Evolutionary conservation across 2,329 filamentous ascomycete genomes (phyloP).

Genomic region (Talaromyces funiculosus): DNA sequence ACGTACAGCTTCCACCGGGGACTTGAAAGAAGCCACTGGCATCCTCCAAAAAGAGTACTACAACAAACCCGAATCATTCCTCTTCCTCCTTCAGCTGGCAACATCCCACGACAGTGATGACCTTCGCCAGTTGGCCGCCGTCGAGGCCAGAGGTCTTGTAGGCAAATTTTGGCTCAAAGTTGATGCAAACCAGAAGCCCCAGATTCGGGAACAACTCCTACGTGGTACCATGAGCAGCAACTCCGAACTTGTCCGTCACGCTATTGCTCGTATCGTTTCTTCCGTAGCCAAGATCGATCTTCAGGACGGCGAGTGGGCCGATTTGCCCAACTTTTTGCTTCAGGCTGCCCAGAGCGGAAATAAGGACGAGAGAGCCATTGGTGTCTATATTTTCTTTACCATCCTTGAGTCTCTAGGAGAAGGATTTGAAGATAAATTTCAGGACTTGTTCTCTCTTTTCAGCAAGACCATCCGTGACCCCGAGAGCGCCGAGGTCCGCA

Average conservation of each 20-base stretch:
- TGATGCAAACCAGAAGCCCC: conserved; percentile 67
- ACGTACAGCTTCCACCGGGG: conserved; percentile 80
- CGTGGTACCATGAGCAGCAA: conserved; percentile 77
- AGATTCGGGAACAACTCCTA: conserved; percentile 75
- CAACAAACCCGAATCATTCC: conserved; percentile 73
- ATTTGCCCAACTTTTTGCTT: conserved; percentile 72
- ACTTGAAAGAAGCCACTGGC: conserved; percentile 83
- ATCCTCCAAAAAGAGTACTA: conserved; percentile 93
- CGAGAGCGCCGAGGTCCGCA: conserved; percentile 83
- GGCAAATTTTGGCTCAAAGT: conserved; percentile 79
- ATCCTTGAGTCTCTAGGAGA: conserved; percentile 84
- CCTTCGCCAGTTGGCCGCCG: conserved; percentile 82
- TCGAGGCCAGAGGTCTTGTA: conserved; percentile 79
- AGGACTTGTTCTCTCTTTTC: conserved; percentile 77
- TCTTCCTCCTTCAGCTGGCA: conserved; percentile 81
- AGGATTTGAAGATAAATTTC: conserved; percentile 73
- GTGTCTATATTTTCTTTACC: conserved; percentile 87
- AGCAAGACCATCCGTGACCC: conserved; percentile 81
- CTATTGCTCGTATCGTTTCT: conserved; percentile 79
- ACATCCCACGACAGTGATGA: conserved; percentile 66
- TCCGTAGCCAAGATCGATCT: conserved; percentile 82
- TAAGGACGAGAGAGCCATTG: conserved; percentile 78
- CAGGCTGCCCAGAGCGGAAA: conserved; percentile 71
- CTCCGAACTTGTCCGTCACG: conserved; percentile 71
- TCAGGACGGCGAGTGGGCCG: conserved; percentile 76